Evolutionary conservation across 164 flowering plant genomes (phyloP).

Genomic region (Taxillus chinensis): DNA sequence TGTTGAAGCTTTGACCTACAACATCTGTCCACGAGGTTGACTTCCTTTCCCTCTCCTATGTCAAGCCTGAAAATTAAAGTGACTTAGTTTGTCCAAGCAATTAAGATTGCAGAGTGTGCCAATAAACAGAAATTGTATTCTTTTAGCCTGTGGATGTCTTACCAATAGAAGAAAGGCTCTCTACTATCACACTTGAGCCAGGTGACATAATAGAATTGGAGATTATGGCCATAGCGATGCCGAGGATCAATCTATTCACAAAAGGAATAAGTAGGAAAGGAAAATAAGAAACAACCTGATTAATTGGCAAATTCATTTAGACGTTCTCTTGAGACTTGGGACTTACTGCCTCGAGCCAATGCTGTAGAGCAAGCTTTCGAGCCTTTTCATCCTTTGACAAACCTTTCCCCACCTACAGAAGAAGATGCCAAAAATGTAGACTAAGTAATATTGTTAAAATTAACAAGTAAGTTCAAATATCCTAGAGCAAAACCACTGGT

Average conservation of each 20-base stretch:
- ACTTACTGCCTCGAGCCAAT: conserved; percentile 98
- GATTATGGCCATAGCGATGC: conserved; percentile 95
- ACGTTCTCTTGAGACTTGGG: not conserved
- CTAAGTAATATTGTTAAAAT: not conserved
- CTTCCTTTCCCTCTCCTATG: conserved; percentile 84
- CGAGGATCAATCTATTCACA: conserved; percentile 81
- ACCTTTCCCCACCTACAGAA: conserved; percentile 85
- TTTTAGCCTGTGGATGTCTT: conserved; percentile 11
- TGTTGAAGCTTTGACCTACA: conserved; percentile 67
- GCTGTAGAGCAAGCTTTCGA: conserved; percentile 83
- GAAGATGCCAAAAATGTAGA: not conserved
- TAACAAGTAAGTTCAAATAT: too few species aligned
- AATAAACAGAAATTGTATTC: not conserved
- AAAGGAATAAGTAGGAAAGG: not conserved
- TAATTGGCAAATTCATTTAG: not conserved
- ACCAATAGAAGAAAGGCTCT: conserved; percentile 97
- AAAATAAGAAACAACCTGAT: not conserved
- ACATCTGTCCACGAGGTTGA: conserved; percentile 53
- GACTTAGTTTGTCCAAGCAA: not conserved
- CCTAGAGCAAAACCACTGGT: too few species aligned
- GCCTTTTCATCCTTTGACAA: conserved; percentile 84
- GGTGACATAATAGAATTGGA: conserved; percentile 65
- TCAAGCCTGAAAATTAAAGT: conserved; percentile 52
- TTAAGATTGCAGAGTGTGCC: not conserved
- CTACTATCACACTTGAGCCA: conserved; percentile 85